A percentile compares a stretch with the other conserved stretches of the same genome.
These are phyloP conservation scores for Plasmodium gonderi DNA, from an alignment of 169 alveolate species.

Conservation along the genomic window DNA sequence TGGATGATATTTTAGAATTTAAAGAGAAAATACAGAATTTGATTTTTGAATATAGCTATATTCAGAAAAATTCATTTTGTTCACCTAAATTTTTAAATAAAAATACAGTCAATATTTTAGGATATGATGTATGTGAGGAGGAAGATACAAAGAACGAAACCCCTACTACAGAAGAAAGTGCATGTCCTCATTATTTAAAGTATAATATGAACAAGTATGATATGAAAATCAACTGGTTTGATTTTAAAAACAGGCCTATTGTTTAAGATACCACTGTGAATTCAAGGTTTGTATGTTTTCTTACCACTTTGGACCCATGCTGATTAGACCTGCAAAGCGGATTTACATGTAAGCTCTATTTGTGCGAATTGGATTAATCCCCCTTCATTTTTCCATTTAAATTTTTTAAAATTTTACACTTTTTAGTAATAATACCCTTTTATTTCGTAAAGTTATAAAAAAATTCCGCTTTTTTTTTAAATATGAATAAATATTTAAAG, in stretches of 20 bases:
- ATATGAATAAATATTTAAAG: not conserved
- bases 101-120: slow-evolving; percentile 34
- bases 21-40: slow-evolving; percentile 86
- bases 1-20: slow-evolving; percentile 59
- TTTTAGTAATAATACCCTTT: not conserved
- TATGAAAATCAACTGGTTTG: slow-evolving; percentile 39
- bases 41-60: slow-evolving; percentile 74
- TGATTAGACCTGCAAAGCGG: too few species aligned
- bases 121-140: slow-evolving; percentile 64
- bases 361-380: not conserved
- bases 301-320: not conserved
- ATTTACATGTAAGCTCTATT: not conserved
- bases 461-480: not conserved
- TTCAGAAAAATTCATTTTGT: slow-evolving; percentile 63
- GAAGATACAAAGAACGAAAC: not conserved
- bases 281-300: not conserved
- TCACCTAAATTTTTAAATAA: slow-evolving; percentile 70
- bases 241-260: slow-evolving; percentile 64
- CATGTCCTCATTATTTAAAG: slow-evolving; percentile 48
- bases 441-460: not conserved
- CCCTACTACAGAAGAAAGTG: not conserved
- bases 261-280: not conserved
- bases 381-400: not conserved
- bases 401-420: not conserved
- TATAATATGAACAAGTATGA: slow-evolving; percentile 8